phyloP scores from a whole-genome alignment of 805 yeast genomes.

The Barnettozyma californica region DNA sequence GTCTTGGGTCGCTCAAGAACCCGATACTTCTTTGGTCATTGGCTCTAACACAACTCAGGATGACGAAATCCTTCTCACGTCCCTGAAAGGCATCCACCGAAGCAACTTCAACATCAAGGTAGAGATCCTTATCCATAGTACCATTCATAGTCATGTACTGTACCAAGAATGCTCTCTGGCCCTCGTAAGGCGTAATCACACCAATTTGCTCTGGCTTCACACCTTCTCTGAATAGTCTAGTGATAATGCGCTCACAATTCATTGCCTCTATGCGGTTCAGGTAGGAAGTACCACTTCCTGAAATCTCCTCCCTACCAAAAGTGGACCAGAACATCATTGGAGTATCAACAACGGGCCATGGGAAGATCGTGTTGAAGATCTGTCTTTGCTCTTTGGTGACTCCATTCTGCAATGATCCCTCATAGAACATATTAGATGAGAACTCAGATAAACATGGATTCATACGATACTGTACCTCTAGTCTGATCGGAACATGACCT shows the following conservation, averaged over 20 bases:
- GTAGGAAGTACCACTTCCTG: conserved; percentile 74
- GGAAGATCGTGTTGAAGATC: conserved; percentile 53
- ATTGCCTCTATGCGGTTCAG: conserved; percentile 86
- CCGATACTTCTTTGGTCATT: conserved; percentile 74
- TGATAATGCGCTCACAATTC: conserved; percentile 76
- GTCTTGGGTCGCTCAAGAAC: conserved; percentile 76
- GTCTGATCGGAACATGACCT: conserved; percentile 79
- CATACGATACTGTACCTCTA: conserved; percentile 95
- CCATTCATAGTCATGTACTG: conserved; percentile 76
- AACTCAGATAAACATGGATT: conserved; percentile 84
- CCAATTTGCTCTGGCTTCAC: conserved; percentile 80
- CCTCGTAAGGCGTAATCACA: conserved; percentile 91
- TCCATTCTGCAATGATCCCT: conserved; percentile 88
- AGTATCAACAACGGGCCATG: conserved; percentile 81
- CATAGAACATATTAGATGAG: conserved; percentile 88
- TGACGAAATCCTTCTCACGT: conserved; percentile 76
- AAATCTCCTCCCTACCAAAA: conserved; percentile 83
- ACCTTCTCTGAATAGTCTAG: conserved; percentile 70
- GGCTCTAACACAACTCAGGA: conserved; percentile 78
- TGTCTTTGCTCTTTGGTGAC: conserved; percentile 72
- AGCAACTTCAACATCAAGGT: conserved; percentile 76
- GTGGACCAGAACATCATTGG: conserved; percentile 98
- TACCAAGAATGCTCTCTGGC: conserved; percentile 78
- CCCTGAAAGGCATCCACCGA: conserved; percentile 97
- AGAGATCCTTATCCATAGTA: conserved; percentile 56